Percentiles rank a stretch among this genome's conserved stretches.
Conservation (phyloP, 2,329 filamentous ascomycete species). For the Phoma sp. region DNA sequence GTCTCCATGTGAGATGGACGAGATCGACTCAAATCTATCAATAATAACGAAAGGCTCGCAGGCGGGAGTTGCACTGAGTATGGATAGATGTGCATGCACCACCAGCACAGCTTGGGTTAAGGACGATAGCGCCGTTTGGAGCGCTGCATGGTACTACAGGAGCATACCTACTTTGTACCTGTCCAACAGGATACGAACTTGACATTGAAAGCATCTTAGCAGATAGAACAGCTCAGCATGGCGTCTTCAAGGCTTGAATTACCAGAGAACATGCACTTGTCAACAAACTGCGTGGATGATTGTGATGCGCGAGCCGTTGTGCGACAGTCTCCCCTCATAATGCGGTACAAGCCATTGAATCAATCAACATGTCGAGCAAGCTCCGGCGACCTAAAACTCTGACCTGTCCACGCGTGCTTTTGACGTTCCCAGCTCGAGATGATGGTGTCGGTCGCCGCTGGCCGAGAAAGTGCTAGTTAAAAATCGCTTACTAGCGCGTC, state of each 20-base stretch:
- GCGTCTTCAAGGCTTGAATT: not conserved
- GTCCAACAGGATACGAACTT: slow-evolving; percentile 2
- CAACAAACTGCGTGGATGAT: not conserved
- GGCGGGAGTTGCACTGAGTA: not conserved
- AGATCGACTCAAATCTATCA: not conserved
- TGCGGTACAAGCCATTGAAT: not conserved
- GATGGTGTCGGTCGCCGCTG: slow-evolving; percentile 10
- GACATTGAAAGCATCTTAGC: slow-evolving; percentile 19
- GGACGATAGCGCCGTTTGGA: not conserved
- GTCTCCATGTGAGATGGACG: not conserved
- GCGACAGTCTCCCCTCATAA: not conserved
- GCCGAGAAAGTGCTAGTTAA: slow-evolving; percentile 9
- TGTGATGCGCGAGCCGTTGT: not conserved
- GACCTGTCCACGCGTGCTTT: not conserved
- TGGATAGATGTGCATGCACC: not conserved
- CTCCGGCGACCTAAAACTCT: too few relatives aligned
- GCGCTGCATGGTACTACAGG: slow-evolving; percentile 15
- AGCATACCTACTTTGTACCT: slow-evolving; percentile 28
- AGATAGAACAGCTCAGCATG: slow-evolving; percentile 26
- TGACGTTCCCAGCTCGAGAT: slow-evolving; percentile 3
- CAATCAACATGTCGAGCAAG: too few relatives aligned
- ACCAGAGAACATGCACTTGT: not conserved
- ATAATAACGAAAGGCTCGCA: not conserved
- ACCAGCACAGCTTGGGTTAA: not conserved
- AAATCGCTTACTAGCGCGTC: slow-evolving; percentile 36